These are phyloP conservation scores for Aethionema arabicum DNA, from an alignment of 345 rosid species.

Conservation along the genomic window DNA sequence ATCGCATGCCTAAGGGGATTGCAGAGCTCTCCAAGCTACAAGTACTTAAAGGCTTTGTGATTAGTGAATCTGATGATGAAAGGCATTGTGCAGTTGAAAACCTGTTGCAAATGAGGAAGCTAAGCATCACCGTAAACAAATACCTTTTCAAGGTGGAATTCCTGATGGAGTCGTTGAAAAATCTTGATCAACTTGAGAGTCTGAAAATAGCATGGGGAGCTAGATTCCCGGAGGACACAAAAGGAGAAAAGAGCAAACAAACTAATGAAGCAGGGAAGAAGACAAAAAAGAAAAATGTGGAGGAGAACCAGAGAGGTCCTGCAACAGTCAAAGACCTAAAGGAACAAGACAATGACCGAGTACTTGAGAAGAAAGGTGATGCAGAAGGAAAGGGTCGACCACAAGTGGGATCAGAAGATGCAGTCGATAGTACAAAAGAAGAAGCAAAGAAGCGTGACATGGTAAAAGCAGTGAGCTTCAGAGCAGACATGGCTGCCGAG, in stretches of 20 bases:
- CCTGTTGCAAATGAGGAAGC: conserved; percentile 31
- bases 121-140: conserved; percentile 40
- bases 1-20: conserved; percentile 45
- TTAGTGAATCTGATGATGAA: conserved; percentile 29
- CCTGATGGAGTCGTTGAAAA: conserved; percentile 3
- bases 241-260: not conserved
- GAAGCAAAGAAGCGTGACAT: not conserved
- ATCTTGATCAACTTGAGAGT: conserved; percentile 27
- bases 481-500: conserved; percentile 2
- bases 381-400: not conserved
- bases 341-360: conserved; percentile 9
- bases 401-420: not conserved
- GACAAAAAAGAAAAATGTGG: not conserved
- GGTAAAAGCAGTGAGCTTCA: not conserved
- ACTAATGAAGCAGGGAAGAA: not conserved
- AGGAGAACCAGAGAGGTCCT: not conserved
- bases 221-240: not conserved
- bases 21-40: conserved; percentile 34
- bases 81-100: conserved; percentile 22
- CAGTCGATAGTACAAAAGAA: not conserved
- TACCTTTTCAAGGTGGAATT: not conserved
- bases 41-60: conserved; percentile 65
- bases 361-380: conserved; percentile 12
- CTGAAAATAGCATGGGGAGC: conserved; percentile 48
- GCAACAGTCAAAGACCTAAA: not conserved